Conservation (phyloP, 192 early-diverging fungal species). For the Umbelopsis vinacea region DNA sequence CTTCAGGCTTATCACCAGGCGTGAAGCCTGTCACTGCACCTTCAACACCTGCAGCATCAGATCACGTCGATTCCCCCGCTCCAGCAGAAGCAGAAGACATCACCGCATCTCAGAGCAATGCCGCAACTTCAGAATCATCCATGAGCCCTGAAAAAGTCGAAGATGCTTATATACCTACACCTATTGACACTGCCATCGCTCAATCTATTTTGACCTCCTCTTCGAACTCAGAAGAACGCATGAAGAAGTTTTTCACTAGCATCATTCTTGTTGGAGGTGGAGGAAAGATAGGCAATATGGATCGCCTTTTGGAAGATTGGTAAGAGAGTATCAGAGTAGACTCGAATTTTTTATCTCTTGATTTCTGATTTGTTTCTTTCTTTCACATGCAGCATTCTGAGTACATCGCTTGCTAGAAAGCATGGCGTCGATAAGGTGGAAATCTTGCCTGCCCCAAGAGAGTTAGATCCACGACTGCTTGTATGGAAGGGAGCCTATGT, state of each 20-base stretch:
- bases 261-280: constrained; percentile 90
- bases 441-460: constrained; percentile 77
- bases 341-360: neutral
- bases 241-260: constrained; percentile 72
- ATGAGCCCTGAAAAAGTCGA: constrained; percentile 3
- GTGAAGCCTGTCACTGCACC: neutral
- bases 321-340: constrained; percentile 16
- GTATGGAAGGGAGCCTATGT: constrained; percentile 91
- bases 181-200: constrained; percentile 71
- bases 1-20: constrained; percentile 4
- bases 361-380: constrained; percentile 36
- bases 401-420: constrained; percentile 42
- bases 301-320: constrained; percentile 65
- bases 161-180: constrained; percentile 25
- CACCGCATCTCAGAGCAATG: constrained; percentile 4
- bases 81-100: neutral
- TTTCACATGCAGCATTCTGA: constrained; percentile 29
- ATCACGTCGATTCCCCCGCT: neutral
- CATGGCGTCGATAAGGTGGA: constrained; percentile 60
- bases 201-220: constrained; percentile 69
- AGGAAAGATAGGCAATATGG: constrained; percentile 70
- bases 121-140: neutral
- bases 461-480: constrained; percentile 81
- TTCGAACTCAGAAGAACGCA: constrained; percentile 63
- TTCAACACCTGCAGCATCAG: constrained; percentile 10